phyloP scores from a whole-genome alignment of 1,139 yeast species.

The Debaryomyces udenii region DNA sequence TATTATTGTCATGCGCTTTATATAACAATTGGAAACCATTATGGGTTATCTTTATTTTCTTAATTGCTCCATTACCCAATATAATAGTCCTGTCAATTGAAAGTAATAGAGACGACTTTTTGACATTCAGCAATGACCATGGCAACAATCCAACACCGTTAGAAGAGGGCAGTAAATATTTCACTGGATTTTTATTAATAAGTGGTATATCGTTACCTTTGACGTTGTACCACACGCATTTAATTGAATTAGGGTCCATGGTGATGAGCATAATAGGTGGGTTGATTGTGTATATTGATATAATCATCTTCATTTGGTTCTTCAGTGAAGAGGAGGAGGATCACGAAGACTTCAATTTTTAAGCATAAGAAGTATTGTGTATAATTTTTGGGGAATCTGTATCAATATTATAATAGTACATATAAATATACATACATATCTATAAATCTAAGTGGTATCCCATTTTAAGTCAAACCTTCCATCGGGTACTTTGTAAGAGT shows the following conservation, averaged over 20 bases:
- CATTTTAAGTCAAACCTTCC: slow-evolving; percentile 78
- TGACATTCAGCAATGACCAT: slow-evolving; percentile 59
- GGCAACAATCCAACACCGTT: slow-evolving; percentile 47
- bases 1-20: slow-evolving; percentile 72
- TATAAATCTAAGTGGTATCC: slow-evolving; percentile 40
- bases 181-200: slow-evolving; percentile 67
- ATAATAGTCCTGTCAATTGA: slow-evolving; percentile 45
- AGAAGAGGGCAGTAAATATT: slow-evolving; percentile 60
- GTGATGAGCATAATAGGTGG: slow-evolving; percentile 74
- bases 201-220: slow-evolving; percentile 72
- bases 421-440: slow-evolving; percentile 6
- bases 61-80: slow-evolving; percentile 75
- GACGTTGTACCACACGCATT: slow-evolving; percentile 60
- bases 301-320: slow-evolving; percentile 70
- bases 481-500: slow-evolving; percentile 65
- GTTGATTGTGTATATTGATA: slow-evolving; percentile 67
- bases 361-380: slow-evolving; percentile 10
- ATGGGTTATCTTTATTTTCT: slow-evolving; percentile 65
- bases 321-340: slow-evolving; percentile 60
- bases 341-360: slow-evolving; percentile 56
- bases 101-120: slow-evolving; percentile 57
- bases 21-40: slow-evolving; percentile 72
- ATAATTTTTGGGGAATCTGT: neutral
- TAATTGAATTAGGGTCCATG: slow-evolving; percentile 61
- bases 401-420: slow-evolving; percentile 7